These are phyloP conservation scores for Suillus bovinus DNA, from an alignment of 768 basidiomycete species.

Conservation along the genomic window DNA sequence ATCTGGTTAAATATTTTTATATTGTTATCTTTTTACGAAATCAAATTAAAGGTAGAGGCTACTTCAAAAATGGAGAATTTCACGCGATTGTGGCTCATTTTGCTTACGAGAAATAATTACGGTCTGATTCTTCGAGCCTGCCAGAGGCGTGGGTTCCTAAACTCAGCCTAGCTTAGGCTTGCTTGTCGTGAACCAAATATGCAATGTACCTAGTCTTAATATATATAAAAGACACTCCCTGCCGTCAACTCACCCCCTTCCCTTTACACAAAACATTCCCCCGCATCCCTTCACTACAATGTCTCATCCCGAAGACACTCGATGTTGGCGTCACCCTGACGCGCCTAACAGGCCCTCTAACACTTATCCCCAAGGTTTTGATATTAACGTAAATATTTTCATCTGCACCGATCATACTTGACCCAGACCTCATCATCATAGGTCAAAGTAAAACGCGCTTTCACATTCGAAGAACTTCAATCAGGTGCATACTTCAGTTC, in stretches of 20 bases:
- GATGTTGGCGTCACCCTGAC: too few species aligned
- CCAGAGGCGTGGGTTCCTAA: conserved; percentile 33
- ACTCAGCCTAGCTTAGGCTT: conserved; percentile 20
- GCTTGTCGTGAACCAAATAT: too few species aligned
- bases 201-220: conserved; percentile 26
- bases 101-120: conserved; percentile 29
- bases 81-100: conserved; percentile 24
- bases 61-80: conserved; percentile 29
- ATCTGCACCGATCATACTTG: neutral
- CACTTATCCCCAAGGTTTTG: conserved; percentile 23
- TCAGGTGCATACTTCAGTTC: conserved; percentile 31
- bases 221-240: conserved; percentile 31
- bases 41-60: too few species aligned
- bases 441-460: conserved; percentile 33
- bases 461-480: conserved; percentile 36
- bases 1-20: too few species aligned
- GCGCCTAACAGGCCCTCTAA: too few species aligned
- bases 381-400: conserved; percentile 21
- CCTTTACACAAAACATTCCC: conserved; percentile 1
- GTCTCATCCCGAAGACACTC: neutral
- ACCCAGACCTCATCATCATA: too few species aligned
- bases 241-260: conserved; percentile 22
- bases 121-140: conserved; percentile 33
- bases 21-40: too few species aligned
- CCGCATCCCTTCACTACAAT: neutral